Evolutionary conservation across 768 basidiomycete species (phyloP), one percentile per base, ranked within the genome.

Genomic region (Pleurotus tuoliensis): DNA sequence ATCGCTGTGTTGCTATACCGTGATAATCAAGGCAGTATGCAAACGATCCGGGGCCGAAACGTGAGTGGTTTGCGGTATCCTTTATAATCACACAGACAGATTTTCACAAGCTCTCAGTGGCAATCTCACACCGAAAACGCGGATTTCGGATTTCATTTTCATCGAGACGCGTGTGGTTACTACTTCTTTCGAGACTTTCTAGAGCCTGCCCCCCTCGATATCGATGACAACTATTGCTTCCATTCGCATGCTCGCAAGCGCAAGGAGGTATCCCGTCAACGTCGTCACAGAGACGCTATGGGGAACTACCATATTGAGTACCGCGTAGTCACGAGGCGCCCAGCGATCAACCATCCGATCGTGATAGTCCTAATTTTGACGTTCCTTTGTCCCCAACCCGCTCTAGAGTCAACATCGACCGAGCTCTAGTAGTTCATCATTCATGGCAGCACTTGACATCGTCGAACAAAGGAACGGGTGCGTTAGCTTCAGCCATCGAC

Each of bases 211-310:
- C 30, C 27, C 39, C 37, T 53, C 51, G 39, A 53, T 53, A 53
- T 16, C 39, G 51, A 53, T 39, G 51, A 11, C 51, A 53, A 53
- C 51, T 24, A 53, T 40, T 53, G 20, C 51, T 38, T 11, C 39
- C 51, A 39, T 41, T 11, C 49, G 49, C 34, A 22, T 18, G n/a
- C 24, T 22, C 16, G n/a, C n/a, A 25, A 51, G 49, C 16, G n/a
- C n/a, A 25, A 51, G 49, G 13, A n/a, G 51, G 24, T 20, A 2
- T 53, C 18, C 15, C 38, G 39, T 16, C 46, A 47, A 47, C 15
- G 51, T 53, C 41, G 51, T 30, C 27, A 53, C 16, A 53, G 51
- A 53, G 51, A 53, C 51, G 51, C 51, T 53, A 53, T 53, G 51
- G 51, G 39, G 51, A 25, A 53, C 38, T 53, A n/a, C 51, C 18